Percentiles rank a stretch among this genome's conserved stretches.
Evolutionary conservation across 2,329 filamentous ascomycete genomes (phyloP).

Genomic region (Corniculantispora saksenae): DNA sequence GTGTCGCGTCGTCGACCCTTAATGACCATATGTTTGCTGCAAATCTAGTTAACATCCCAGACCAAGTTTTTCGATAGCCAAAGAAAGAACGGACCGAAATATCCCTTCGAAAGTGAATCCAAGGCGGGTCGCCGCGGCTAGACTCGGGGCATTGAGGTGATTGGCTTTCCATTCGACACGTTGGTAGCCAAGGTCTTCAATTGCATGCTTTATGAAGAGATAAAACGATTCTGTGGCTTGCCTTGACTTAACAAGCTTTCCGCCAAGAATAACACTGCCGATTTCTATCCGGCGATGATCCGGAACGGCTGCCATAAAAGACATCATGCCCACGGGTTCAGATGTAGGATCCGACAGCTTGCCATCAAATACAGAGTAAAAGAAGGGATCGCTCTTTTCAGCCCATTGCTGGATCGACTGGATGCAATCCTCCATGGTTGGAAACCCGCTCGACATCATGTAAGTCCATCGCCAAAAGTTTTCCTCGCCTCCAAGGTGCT

Average conservation of each 20-base stretch:
- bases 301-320: slow-evolving; percentile 50
- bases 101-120: slow-evolving; percentile 62
- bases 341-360: slow-evolving; percentile 26
- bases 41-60: background rate
- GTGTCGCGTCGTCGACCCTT: slow-evolving; percentile 60
- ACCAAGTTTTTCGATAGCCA: background rate
- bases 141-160: slow-evolving; percentile 53
- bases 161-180: slow-evolving; percentile 68
- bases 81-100: slow-evolving; percentile 43
- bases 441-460: slow-evolving; percentile 30
- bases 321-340: slow-evolving; percentile 43
- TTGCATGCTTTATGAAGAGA: slow-evolving; percentile 53
- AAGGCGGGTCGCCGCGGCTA: slow-evolving; percentile 54
- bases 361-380: slow-evolving; percentile 46
- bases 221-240: slow-evolving; percentile 60
- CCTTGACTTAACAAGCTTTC: slow-evolving; percentile 52
- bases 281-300: slow-evolving; percentile 56
- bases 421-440: slow-evolving; percentile 25
- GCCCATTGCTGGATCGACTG: slow-evolving; percentile 25
- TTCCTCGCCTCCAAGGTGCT: slow-evolving; percentile 34
- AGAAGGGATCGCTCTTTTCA: slow-evolving; percentile 37
- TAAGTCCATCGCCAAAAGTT: slow-evolving; percentile 38
- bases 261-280: slow-evolving; percentile 55
- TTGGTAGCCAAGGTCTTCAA: slow-evolving; percentile 55
- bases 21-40: slow-evolving; percentile 57